Evolutionary conservation across 176 grass and related monocot genomes (phyloP).

Genomic region (Miscanthus lutarioriparius): DNA sequence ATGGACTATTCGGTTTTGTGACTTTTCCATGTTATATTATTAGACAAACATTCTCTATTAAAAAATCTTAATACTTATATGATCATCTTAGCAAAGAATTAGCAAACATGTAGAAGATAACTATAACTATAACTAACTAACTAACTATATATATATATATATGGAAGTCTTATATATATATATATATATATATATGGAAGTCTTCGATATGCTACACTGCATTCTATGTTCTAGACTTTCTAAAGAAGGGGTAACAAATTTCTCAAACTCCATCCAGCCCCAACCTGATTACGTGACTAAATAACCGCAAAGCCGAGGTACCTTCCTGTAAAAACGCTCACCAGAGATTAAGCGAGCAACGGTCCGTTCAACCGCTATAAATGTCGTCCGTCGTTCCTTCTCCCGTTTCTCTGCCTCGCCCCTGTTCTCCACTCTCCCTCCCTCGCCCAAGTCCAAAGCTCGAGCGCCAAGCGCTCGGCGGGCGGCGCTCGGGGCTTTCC

Average conservation of each 20-base stretch:
- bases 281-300: neutral
- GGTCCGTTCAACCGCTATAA: conserved; percentile 43
- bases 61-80: neutral
- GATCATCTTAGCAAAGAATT: neutral
- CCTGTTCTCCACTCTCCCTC: neutral
- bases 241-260: neutral
- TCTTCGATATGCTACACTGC: too few species aligned
- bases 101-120: neutral
- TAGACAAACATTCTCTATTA: too few species aligned
- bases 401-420: neutral
- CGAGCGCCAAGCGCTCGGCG: neutral
- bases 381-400: neutral
- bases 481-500: neutral
- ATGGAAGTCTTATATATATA: too few species aligned
- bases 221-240: neutral
- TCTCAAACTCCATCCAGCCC: neutral
- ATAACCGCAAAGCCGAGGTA: neutral
- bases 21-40: neutral
- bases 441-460: neutral
- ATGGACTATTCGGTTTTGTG: neutral
- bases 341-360: conserved; percentile 1
- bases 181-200: neutral
- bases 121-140: too few species aligned
- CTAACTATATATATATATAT: too few species aligned
- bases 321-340: neutral